Evolutionary conservation across 805 yeast genomes (phyloP).

Genomic region (Spathaspora boniae): DNA sequence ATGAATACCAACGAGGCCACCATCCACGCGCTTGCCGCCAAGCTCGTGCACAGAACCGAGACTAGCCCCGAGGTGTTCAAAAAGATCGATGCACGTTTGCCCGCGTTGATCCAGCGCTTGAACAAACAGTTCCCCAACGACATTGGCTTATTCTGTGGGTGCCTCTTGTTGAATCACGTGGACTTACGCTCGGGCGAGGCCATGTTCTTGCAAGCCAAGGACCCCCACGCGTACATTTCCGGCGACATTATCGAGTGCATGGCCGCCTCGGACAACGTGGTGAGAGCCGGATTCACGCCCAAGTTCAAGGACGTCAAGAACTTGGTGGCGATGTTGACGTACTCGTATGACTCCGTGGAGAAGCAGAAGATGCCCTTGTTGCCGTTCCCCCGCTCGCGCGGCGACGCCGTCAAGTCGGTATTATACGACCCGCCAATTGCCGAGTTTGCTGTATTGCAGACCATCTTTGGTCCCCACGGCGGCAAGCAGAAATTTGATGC

Average conservation of each 20-base stretch:
- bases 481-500: slow-evolving; percentile 54
- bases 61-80: slow-evolving; percentile 57
- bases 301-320: slow-evolving; percentile 93
- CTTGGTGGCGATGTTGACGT: slow-evolving; percentile 87
- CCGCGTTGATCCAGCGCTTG: slow-evolving; percentile 71
- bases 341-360: slow-evolving; percentile 81
- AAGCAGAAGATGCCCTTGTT: slow-evolving; percentile 85
- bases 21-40: slow-evolving; percentile 55
- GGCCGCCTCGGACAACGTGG: slow-evolving; percentile 99
- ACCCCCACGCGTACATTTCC: slow-evolving; percentile 95
- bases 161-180: slow-evolving; percentile 87
- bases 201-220: slow-evolving; percentile 93
- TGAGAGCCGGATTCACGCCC: slow-evolving; percentile 99
- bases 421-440: slow-evolving; percentile 95
- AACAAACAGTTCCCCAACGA: slow-evolving; percentile 90
- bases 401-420: slow-evolving; percentile 57
- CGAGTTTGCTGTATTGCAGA: slow-evolving; percentile 91
- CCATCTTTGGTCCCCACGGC: slow-evolving; percentile 49
- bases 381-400: slow-evolving; percentile 55
- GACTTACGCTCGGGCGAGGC: slow-evolving; percentile 85
- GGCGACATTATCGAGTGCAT: slow-evolving; percentile 99
- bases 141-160: slow-evolving; percentile 94
- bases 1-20: slow-evolving; percentile 75
- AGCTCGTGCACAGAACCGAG: slow-evolving; percentile 63
- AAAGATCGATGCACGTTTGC: slow-evolving; percentile 46